Conservation (phyloP, 768 basidiomycete genomes). For the Lactifluus subvellereus region DNA sequence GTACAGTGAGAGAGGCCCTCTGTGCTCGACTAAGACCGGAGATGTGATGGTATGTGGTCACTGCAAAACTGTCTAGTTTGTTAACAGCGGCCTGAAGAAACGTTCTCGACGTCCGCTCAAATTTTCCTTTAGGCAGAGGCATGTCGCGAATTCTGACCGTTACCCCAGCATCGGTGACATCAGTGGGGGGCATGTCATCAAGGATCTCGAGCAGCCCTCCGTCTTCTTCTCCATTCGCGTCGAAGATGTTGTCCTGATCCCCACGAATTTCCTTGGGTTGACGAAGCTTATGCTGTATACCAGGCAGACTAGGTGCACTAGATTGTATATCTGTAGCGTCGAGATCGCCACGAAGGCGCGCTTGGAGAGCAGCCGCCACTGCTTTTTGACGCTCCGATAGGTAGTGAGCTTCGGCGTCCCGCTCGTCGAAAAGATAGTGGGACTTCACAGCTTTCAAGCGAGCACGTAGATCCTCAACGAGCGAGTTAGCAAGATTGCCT, state of each 20-base stretch:
- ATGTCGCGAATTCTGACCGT: slow-evolving; percentile 61
- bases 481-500: slow-evolving; percentile 28
- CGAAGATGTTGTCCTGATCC: slow-evolving; percentile 42
- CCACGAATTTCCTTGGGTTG: slow-evolving; percentile 16
- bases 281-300: slow-evolving; percentile 3
- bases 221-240: slow-evolving; percentile 42
- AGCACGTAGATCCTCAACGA: slow-evolving; percentile 38
- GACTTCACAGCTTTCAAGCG: slow-evolving; percentile 44
- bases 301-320: neutral
- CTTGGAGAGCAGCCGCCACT: slow-evolving; percentile 41
- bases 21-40: slow-evolving; percentile 71
- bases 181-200: slow-evolving; percentile 54
- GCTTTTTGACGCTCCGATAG: slow-evolving; percentile 46
- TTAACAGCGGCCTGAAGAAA: slow-evolving; percentile 62
- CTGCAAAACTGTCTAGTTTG: slow-evolving; percentile 70
- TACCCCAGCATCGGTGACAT: slow-evolving; percentile 49
- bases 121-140: slow-evolving; percentile 76
- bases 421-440: slow-evolving; percentile 67
- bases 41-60: slow-evolving; percentile 57
- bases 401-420: slow-evolving; percentile 57
- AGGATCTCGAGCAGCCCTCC: slow-evolving; percentile 71
- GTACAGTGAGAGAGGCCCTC: slow-evolving; percentile 63
- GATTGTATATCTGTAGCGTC: neutral
- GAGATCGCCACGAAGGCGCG: slow-evolving; percentile 34
- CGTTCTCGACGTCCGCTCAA: slow-evolving; percentile 73